A percentile compares a stretch with the other conserved stretches of the same genome.
Conservation (phyloP, 192 early-diverging fungal species). For the Podila minutissima region DNA sequence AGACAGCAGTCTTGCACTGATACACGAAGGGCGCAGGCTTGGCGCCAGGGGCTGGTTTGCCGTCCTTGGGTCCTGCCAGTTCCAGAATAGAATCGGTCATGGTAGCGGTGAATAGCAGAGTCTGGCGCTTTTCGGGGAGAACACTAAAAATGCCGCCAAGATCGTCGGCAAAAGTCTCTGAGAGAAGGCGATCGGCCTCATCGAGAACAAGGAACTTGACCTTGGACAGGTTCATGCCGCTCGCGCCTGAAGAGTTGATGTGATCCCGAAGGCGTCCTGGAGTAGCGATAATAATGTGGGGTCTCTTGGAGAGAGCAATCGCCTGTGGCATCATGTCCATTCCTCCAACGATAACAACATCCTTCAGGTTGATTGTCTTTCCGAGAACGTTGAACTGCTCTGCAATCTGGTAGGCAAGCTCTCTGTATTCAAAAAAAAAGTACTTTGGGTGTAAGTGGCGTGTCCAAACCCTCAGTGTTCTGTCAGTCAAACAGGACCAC, state of each 20-base stretch:
- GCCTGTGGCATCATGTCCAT: conserved; percentile 97
- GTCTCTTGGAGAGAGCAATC: conserved; percentile 80
- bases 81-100: conserved; percentile 91
- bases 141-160: conserved; percentile 79
- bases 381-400: conserved; percentile 97
- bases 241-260: conserved; percentile 78
- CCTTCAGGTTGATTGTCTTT: conserved; percentile 83
- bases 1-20: conserved; percentile 58
- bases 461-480: neutral
- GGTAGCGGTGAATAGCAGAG: conserved; percentile 96
- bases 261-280: conserved; percentile 96
- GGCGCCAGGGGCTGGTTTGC: conserved; percentile 7
- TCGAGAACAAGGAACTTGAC: conserved; percentile 92
- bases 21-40: conserved; percentile 61
- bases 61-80: conserved; percentile 58
- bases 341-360: conserved; percentile 93
- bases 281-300: conserved; percentile 95
- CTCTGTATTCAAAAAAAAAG: conserved; percentile 63
- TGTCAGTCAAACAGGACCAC: neutral
- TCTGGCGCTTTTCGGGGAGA: conserved; percentile 89
- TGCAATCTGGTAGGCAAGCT: conserved; percentile 98
- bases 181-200: conserved; percentile 94
- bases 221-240: conserved; percentile 73
- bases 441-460: neutral
- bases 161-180: conserved; percentile 86